These are phyloP conservation scores for Dictyostelium intermedium DNA, from an alignment of 78 protist species.

Conservation along the genomic window DNA sequence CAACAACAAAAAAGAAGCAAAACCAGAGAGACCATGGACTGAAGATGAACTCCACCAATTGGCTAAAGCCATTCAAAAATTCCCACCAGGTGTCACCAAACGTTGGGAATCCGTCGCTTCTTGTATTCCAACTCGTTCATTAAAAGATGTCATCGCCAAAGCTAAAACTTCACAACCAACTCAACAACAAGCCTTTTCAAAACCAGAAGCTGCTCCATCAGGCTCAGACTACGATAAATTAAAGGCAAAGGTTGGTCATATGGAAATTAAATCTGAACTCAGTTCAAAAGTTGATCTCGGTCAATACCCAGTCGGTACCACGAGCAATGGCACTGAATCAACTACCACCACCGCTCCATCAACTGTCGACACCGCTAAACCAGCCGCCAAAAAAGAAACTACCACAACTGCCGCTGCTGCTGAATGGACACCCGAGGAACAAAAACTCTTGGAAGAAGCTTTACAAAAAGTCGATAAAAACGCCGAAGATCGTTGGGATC, in stretches of 20 bases:
- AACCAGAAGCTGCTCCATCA: conserved; percentile 44
- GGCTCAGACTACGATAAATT: conserved; percentile 60
- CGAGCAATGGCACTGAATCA: neutral
- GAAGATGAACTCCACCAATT: conserved; percentile 80
- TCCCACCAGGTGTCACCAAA: conserved; percentile 62
- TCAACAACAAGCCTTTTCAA: conserved; percentile 47
- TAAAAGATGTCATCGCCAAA: conserved; percentile 80
- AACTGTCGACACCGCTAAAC: neutral
- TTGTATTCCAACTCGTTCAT: conserved; percentile 78
- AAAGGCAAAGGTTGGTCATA: conserved; percentile 67
- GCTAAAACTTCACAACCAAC: conserved; percentile 77
- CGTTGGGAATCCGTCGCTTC: conserved; percentile 84
- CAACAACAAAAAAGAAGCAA: conserved; percentile 10
- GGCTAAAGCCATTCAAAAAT: conserved; percentile 84
- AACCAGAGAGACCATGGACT: conserved; percentile 75
- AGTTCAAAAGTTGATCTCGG: conserved; percentile 15
- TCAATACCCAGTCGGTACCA: neutral
- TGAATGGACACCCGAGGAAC: conserved; percentile 81
- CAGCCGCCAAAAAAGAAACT: conserved; percentile 32
- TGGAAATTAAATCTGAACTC: conserved; percentile 26
- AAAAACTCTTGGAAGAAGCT: conserved; percentile 79
- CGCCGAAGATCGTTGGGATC: conserved; percentile 75
- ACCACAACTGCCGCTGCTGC: neutral
- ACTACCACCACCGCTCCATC: conserved; percentile 27
- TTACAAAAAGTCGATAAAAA: conserved; percentile 53